Evolutionary conservation across 345 rosid genomes (phyloP).

Genomic region (Brassica carinata): DNA sequence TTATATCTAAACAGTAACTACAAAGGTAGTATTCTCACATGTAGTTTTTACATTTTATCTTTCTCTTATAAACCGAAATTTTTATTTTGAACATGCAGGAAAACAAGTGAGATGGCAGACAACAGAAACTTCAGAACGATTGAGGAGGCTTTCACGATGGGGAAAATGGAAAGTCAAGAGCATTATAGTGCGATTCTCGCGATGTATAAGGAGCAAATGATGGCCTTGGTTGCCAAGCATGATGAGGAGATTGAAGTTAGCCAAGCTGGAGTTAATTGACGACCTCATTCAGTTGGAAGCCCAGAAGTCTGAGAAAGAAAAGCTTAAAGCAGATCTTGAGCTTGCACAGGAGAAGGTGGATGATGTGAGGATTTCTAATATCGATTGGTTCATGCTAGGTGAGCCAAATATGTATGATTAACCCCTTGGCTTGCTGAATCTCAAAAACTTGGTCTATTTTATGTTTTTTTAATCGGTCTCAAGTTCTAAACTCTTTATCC

Average conservation of each 20-base stretch:
- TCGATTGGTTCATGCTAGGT: background rate
- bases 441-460: background rate
- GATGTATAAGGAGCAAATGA: background rate
- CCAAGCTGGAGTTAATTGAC: background rate
- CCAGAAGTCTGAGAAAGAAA: background rate
- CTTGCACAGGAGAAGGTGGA: background rate
- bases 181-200: background rate
- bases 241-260: background rate
- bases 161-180: background rate
- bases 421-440: background rate
- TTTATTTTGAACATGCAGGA: background rate
- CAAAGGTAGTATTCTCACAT: background rate
- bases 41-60: background rate
- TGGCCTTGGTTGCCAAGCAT: background rate
- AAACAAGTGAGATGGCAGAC: background rate
- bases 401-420: background rate
- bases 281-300: background rate
- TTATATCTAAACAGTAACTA: background rate
- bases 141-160: background rate
- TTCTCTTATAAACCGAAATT: no score
- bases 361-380: background rate
- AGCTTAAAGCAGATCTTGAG: background rate
- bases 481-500: background rate
- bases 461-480: background rate
- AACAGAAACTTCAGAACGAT: background rate